phyloP scores from a whole-genome alignment of 495 filamentous ascomycete genomes.

The Bryoglossum gracile region DNA sequence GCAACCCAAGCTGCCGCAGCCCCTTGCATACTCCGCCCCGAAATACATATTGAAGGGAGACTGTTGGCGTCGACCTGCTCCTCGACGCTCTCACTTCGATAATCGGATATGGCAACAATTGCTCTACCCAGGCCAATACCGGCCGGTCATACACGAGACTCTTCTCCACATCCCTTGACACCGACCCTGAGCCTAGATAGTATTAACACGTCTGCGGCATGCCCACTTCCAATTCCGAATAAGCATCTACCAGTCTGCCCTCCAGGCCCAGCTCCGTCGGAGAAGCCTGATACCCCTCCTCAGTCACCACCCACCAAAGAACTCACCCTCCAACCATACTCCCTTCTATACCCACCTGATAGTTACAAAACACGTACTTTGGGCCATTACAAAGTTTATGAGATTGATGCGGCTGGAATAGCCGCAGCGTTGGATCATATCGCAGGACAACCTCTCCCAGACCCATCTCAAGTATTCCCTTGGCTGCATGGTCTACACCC shows the following conservation, averaged over 20 bases:
- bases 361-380: conserved; percentile 46
- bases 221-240: conserved; percentile 64
- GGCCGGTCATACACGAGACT: conserved; percentile 33
- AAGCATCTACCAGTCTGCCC: conserved; percentile 83
- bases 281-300: conserved; percentile 57
- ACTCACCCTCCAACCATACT: conserved; percentile 46
- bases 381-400: conserved; percentile 56
- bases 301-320: conserved; percentile 53
- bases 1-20: neutral
- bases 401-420: conserved; percentile 61
- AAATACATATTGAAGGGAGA: conserved; percentile 1
- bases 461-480: conserved; percentile 81
- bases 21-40: conserved; percentile 2
- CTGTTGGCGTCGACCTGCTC: neutral
- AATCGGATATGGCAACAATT: conserved; percentile 48
- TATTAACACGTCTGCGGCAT: conserved; percentile 35
- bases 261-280: conserved; percentile 60
- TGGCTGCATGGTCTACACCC: conserved; percentile 96
- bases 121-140: conserved; percentile 44
- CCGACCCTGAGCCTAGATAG: conserved; percentile 43
- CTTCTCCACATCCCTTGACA: conserved; percentile 40
- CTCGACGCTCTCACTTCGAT: neutral
- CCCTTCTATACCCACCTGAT: conserved; percentile 69
- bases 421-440: conserved; percentile 65
- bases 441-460: conserved; percentile 71